Conservation (phyloP, 2,329 filamentous ascomycete species). For the Fusarium albidum region DNA sequence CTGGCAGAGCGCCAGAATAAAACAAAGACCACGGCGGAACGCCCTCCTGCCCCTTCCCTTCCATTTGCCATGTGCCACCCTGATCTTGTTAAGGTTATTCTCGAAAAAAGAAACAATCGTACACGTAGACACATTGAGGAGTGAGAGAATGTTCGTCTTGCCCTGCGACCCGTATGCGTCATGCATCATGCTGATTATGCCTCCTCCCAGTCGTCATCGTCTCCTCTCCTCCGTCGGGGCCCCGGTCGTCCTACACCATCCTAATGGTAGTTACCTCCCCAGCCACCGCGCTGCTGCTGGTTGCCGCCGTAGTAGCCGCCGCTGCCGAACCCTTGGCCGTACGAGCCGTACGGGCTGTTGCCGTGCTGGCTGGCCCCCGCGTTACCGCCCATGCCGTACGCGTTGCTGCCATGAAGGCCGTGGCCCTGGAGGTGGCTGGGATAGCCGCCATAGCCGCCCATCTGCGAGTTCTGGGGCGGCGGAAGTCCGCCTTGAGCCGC, state of each 20-base stretch:
- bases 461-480: constrained; percentile 64
- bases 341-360: constrained; percentile 63
- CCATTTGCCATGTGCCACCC: constrained; percentile 39
- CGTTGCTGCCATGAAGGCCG: constrained; percentile 61
- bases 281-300: constrained; percentile 59
- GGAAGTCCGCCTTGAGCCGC: constrained; percentile 62
- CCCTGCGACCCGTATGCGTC: constrained; percentile 34
- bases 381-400: constrained; percentile 63
- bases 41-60: constrained; percentile 34
- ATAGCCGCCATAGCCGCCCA: constrained; percentile 64
- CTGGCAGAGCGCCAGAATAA: constrained; percentile 32
- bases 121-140: constrained; percentile 46
- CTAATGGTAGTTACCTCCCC: constrained; percentile 68
- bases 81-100: constrained; percentile 45
- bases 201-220: constrained; percentile 37
- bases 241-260: constrained; percentile 38
- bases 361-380: constrained; percentile 60
- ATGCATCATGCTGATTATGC: constrained; percentile 44
- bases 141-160: constrained; percentile 39
- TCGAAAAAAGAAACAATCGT: constrained; percentile 48
- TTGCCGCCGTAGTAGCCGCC: constrained; percentile 56
- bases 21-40: constrained; percentile 37
- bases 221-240: constrained; percentile 17
- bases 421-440: constrained; percentile 63
- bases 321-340: constrained; percentile 56